Percentiles rank a stretch among this genome's conserved stretches.
Conservation (phyloP, 129 eudicot genomes). For the Solidago caesia region DNA sequence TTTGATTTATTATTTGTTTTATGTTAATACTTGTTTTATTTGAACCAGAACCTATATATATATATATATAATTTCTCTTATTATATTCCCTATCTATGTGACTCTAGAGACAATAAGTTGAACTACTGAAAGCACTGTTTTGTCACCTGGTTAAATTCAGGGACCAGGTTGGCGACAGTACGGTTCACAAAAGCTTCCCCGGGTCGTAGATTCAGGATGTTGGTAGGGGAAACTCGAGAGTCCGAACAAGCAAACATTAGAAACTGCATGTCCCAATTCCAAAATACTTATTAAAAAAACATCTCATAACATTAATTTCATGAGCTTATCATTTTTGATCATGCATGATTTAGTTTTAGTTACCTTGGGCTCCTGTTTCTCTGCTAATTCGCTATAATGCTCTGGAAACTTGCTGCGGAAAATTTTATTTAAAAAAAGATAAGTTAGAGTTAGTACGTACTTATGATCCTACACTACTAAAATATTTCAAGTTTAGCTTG, state of each 20-base stretch:
- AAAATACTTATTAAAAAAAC: background rate
- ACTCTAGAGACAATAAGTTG: background rate
- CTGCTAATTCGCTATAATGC: constrained; percentile 15
- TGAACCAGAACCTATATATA: background rate
- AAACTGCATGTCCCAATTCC: constrained; percentile 20
- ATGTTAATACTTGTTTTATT: too few relatives aligned
- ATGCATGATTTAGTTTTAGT: background rate
- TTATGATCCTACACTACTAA: too few relatives aligned
- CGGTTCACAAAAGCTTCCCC: constrained; percentile 35
- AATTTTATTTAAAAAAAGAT: too few relatives aligned
- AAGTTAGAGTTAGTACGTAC: too few relatives aligned
- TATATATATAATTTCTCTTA: too few relatives aligned
- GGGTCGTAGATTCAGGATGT: constrained; percentile 29
- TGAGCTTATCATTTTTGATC: background rate
- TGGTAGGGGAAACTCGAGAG: constrained; percentile 35
- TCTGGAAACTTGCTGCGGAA: constrained; percentile 17
- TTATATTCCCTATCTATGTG: too few relatives aligned
- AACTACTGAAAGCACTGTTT: background rate
- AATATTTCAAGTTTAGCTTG: too few relatives aligned
- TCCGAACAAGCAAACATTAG: constrained; percentile 37
- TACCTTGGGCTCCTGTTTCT: constrained; percentile 37
- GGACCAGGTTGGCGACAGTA: constrained; percentile 31
- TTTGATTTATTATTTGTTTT: too few relatives aligned
- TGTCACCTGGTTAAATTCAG: constrained; percentile 23
- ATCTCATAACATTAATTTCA: background rate